These are phyloP conservation scores for Debaryomyces fabryi DNA, from an alignment of 1,139 yeast genomes.

Conservation along the genomic window DNA sequence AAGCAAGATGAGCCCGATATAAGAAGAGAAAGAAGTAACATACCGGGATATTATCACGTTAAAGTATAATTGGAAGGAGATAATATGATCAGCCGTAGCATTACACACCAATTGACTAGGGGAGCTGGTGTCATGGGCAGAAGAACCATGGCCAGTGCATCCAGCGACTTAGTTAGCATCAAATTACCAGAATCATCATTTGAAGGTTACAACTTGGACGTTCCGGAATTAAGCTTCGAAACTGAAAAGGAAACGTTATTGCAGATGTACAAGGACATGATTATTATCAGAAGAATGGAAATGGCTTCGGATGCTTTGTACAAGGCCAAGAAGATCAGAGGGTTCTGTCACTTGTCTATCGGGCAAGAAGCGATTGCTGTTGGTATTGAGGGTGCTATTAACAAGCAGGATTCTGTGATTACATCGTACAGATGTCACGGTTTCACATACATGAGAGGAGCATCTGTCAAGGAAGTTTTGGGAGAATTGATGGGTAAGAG, in stretches of 20 bases:
- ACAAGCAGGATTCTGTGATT: conserved; percentile 80
- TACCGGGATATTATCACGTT: conserved; percentile 2
- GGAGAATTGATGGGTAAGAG: conserved; percentile 98
- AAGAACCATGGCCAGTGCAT: conserved; percentile 40
- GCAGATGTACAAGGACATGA: conserved; percentile 97
- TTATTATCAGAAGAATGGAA: conserved; percentile 93
- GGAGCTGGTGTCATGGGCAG: conserved; percentile 17
- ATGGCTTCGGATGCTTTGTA: conserved; percentile 98
- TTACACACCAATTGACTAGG: conserved; percentile 14
- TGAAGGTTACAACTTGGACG: conserved; percentile 81
- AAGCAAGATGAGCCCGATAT: conserved; percentile 1
- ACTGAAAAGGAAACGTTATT: conserved; percentile 79
- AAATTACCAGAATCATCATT: conserved; percentile 78
- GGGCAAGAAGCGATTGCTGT: conserved; percentile 99
- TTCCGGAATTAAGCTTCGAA: conserved; percentile 69
- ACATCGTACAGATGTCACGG: conserved; percentile 99
- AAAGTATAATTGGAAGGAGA: conserved; percentile 4
- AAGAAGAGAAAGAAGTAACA: conserved; percentile 2
- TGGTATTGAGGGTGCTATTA: conserved; percentile 94
- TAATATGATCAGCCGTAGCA: conserved; percentile 9
- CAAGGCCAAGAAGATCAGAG: conserved; percentile 97
- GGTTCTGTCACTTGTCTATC: conserved; percentile 97
- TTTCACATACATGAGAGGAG: conserved; percentile 94
- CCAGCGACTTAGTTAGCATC: conserved; percentile 49
- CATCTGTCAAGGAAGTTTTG: conserved; percentile 83